These are phyloP conservation scores for Plectosphaerella sp. DNA, from an alignment of 2,329 filamentous ascomycete species.

Conservation along the genomic window DNA sequence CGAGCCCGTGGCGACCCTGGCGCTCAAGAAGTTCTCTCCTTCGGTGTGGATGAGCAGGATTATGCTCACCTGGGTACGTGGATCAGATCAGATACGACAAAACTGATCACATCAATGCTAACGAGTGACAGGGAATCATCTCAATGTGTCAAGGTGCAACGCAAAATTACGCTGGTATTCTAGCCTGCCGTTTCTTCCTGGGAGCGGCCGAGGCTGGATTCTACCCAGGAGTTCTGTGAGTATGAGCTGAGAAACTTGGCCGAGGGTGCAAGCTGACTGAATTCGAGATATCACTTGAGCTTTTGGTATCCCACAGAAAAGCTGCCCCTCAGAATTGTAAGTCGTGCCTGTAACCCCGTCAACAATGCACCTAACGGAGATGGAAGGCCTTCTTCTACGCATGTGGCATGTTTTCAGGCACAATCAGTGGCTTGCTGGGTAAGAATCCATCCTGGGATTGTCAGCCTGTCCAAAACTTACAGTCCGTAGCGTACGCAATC, in stretches of 20 bases:
- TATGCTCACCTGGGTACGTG: constrained; percentile 16
- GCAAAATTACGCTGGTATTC: constrained; percentile 17
- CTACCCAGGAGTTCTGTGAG: constrained; percentile 20
- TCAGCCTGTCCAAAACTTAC: neutral
- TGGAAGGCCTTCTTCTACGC: constrained; percentile 24
- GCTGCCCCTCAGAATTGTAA: constrained; percentile 23
- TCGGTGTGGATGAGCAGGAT: constrained; percentile 19
- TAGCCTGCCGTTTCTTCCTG: constrained; percentile 20
- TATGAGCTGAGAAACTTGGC: neutral
- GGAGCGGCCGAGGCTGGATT: constrained; percentile 22
- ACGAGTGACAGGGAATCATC: constrained; percentile 10
- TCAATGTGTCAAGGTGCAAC: constrained; percentile 18
- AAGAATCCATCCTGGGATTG: neutral
- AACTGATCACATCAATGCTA: neutral
- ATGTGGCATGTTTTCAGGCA: constrained; percentile 24
- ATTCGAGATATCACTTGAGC: constrained; percentile 17
- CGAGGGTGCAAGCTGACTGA: neutral
- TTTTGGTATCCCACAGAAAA: constrained; percentile 26
- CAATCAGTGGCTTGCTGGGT: constrained; percentile 21
- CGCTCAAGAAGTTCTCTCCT: constrained; percentile 15
- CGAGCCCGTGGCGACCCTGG: constrained; percentile 17
- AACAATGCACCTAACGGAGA: neutral
- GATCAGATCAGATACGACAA: neutral
- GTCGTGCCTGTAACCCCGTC: neutral
- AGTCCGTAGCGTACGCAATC: constrained; percentile 16